Conservation (phyloP, 495 filamentous ascomycete genomes). For the Lepidopterella palustris region DNA sequence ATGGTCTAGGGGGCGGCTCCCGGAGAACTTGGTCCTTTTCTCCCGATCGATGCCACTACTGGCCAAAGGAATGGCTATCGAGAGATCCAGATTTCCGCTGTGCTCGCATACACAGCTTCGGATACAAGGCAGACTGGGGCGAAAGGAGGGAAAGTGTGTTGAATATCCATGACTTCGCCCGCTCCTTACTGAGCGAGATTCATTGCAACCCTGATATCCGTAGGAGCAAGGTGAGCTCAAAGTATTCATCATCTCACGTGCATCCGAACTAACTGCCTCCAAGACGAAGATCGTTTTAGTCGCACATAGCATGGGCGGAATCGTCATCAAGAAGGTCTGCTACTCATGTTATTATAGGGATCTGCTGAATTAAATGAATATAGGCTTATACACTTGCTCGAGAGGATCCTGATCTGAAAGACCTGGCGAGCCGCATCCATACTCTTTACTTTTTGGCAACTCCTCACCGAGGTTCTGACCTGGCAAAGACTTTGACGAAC, state of each 20-base stretch:
- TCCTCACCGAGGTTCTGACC: slow-evolving; percentile 47
- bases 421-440: slow-evolving; percentile 36
- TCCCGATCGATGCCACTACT: slow-evolving; percentile 19
- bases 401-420: slow-evolving; percentile 23
- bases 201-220: not conserved
- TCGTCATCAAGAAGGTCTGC: slow-evolving; percentile 43
- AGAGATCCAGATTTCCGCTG: slow-evolving; percentile 30
- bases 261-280: not conserved
- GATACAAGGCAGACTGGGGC: slow-evolving; percentile 29
- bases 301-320: slow-evolving; percentile 24
- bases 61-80: slow-evolving; percentile 40
- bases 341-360: not conserved
- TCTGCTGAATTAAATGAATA: not conserved
- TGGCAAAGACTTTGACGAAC: slow-evolving; percentile 39
- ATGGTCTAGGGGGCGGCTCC: slow-evolving; percentile 23
- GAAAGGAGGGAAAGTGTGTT: slow-evolving; percentile 7
- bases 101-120: slow-evolving; percentile 39
- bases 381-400: slow-evolving; percentile 30
- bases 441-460: slow-evolving; percentile 48
- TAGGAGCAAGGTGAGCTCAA: not conserved
- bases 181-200: slow-evolving; percentile 2
- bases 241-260: not conserved
- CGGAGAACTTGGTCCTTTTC: slow-evolving; percentile 15
- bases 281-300: slow-evolving; percentile 10
- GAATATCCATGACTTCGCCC: slow-evolving; percentile 15